Conservation (phyloP, 495 filamentous ascomycete species). For the Oidiodendron maius region DNA sequence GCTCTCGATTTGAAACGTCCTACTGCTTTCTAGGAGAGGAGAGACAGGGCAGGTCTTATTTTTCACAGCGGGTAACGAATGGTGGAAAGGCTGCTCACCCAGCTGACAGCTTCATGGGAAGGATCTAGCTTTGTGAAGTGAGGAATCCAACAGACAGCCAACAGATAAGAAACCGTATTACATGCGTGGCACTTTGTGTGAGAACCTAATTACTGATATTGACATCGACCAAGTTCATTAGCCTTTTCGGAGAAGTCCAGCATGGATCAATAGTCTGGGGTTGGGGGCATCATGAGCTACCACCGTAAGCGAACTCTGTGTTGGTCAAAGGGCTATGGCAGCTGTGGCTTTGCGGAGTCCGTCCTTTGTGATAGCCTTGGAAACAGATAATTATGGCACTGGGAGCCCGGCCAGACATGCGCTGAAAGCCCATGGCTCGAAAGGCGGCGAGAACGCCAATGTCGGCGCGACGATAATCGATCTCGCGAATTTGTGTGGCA, state of each 20-base stretch:
- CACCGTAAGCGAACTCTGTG: not conserved
- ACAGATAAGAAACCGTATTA: not conserved
- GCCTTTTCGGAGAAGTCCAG: not conserved
- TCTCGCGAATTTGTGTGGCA: not conserved
- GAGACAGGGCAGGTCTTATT: not conserved
- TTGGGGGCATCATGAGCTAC: not conserved
- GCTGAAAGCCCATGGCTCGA: not conserved
- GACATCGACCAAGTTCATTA: not conserved
- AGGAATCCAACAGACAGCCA: not conserved
- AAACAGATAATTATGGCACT: not conserved
- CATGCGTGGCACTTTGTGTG: not conserved
- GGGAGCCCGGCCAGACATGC: not conserved
- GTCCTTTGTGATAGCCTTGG: not conserved
- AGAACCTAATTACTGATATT: not conserved
- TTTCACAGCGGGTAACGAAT: not conserved
- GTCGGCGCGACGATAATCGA: not conserved
- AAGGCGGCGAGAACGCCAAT: not conserved
- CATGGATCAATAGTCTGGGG: not conserved
- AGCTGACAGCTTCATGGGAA: not conserved
- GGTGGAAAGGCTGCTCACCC: not conserved
- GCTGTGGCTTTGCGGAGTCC: not conserved
- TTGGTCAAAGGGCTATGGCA: not conserved
- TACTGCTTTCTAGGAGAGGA: not conserved
- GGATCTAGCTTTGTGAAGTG: not conserved
- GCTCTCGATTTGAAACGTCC: not conserved